Evolutionary conservation across 495 filamentous ascomycete species (phyloP).

Genomic region (Podospora pseudopauciseta): DNA sequence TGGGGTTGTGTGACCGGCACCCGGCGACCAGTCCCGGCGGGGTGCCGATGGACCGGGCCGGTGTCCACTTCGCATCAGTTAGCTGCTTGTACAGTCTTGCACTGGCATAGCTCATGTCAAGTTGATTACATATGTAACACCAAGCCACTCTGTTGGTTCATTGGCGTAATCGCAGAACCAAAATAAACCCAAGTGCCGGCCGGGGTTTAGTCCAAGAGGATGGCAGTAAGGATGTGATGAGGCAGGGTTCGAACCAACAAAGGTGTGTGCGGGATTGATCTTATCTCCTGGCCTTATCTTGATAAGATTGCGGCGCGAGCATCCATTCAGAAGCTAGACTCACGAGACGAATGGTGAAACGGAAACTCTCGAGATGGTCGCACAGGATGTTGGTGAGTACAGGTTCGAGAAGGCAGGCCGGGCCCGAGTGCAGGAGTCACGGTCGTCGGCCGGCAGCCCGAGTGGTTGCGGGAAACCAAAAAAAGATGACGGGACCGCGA

Average conservation of each 20-base stretch:
- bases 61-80: background rate
- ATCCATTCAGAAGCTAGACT: background rate
- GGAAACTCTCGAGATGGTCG: background rate
- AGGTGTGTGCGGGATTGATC: background rate
- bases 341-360: background rate
- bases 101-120: background rate
- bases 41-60: too few relatives aligned
- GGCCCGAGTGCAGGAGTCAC: background rate
- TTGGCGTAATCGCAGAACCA: background rate
- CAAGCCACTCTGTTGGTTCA: background rate
- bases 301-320: slow-evolving; percentile 5
- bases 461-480: slow-evolving; percentile 1
- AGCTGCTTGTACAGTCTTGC: too few relatives aligned
- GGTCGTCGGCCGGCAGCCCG: background rate
- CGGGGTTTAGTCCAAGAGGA: background rate
- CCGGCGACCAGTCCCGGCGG: background rate
- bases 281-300: background rate
- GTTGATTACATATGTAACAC: background rate
- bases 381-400: background rate
- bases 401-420: background rate
- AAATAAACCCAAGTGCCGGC: slow-evolving; percentile 6
- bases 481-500: slow-evolving; percentile 8
- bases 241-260: background rate
- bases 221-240: background rate
- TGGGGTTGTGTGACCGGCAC: too few relatives aligned